Evolutionary conservation across 805 yeast genomes (phyloP), one percentile per base, ranked within the genome.

Genomic region (Wickerhamomyces queroliae): DNA sequence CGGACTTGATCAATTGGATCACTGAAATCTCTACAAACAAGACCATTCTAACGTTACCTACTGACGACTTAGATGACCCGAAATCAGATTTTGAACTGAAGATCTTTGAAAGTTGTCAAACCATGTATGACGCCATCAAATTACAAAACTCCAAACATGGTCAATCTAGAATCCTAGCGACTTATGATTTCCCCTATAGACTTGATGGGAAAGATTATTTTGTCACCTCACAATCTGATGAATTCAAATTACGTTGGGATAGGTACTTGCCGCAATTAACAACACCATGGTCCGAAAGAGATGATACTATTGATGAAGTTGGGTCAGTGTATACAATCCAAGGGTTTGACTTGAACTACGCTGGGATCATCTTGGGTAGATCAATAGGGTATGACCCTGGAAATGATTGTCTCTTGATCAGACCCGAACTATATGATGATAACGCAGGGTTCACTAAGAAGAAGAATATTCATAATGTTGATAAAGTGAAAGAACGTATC

Each of bases 281-380:
- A 4, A 48, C 56, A 2, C 75, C 74, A 13, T 70, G 75, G 75
- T 63, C 70, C 38, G 74, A 69, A 46, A 47, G 74, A 28, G 53
- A 55, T 0, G 73, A 69, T 33, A 67, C 72, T 1, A 66, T 69
- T 31, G 69, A 67, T 23, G 74, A 69, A 47, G 73, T 69, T 30
- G 75, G 75, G 0, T 66, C 72, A 17, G 74, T 69, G 4, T 70
- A 70, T 39, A 69, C 75, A 0, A 55, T 70, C 17, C 75, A 69
- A 50, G 75, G 75, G 1, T 70, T 69, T 45, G 75, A 70, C 48
- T 47, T 70, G 40, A 69, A 69, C 44, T 70, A 66, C 45, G 72
- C 72, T 2, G 74, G 69, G 33, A 69, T 70, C 0, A 69, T 70
- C 4, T 38, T 70, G 12, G 75, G 75, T 2, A 57, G 70, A 38